phyloP scores from a whole-genome alignment of 164 flowering plant genomes.

The Paratinospora sagittata region DNA sequence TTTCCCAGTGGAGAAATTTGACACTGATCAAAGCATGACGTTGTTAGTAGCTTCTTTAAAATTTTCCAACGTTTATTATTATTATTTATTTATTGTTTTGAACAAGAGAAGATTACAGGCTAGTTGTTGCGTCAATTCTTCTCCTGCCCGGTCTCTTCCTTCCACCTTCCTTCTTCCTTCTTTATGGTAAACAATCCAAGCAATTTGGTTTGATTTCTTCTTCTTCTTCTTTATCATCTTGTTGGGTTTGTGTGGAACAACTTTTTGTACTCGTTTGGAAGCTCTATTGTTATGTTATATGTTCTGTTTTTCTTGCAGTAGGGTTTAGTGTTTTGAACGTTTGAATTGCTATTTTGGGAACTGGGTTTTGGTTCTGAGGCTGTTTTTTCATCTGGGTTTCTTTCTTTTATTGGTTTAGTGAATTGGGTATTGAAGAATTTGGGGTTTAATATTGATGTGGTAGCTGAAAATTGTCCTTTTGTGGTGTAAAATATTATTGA shows the following conservation, averaged over 20 bases:
- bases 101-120: neutral
- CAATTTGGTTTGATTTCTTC: neutral
- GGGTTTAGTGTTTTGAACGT: neutral
- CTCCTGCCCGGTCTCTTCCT: neutral
- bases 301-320: neutral
- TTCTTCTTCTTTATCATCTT: neutral
- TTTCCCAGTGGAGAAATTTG: neutral
- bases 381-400: slow-evolving; percentile 1
- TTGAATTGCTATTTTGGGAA: neutral
- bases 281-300: neutral
- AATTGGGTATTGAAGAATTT: neutral
- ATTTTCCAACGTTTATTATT: neutral
- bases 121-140: neutral
- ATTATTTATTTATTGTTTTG: neutral
- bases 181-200: neutral
- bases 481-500: neutral
- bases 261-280: neutral
- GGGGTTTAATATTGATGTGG: neutral
- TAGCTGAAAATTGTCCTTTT: neutral
- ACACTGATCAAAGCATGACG: neutral
- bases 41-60: neutral
- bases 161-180: neutral
- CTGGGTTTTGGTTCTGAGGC: neutral
- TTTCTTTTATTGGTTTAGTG: neutral
- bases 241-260: neutral